Conservation (phyloP, 2,329 filamentous ascomycete species). For the Akanthomyces lecanii region DNA sequence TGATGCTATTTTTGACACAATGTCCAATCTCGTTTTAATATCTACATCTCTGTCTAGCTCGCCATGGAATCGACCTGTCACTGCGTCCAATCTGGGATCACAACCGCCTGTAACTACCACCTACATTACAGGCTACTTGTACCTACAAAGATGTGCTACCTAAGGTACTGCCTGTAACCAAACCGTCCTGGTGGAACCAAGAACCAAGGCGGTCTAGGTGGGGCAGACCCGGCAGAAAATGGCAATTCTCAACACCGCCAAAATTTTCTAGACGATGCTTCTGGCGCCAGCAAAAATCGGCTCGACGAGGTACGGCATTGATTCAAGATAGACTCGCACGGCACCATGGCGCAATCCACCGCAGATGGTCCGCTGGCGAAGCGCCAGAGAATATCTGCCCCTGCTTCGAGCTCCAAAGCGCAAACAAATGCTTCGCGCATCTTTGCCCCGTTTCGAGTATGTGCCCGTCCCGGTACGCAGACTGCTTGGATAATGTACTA, state of each 20-base stretch:
- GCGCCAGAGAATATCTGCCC: constrained; percentile 63
- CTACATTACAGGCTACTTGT: too few relatives aligned
- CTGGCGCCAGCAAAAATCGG: constrained; percentile 21
- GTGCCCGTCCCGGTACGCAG: constrained; percentile 26
- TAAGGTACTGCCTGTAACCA: not conserved
- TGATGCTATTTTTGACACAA: not conserved
- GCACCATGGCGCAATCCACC: constrained; percentile 54
- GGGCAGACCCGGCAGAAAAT: constrained; percentile 23
- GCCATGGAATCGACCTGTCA: not conserved
- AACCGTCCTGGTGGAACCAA: not conserved
- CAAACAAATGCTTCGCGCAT: constrained; percentile 64
- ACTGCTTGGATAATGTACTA: constrained; percentile 12
- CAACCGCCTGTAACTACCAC: not conserved
- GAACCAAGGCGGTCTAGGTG: constrained; percentile 15
- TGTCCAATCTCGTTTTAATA: not conserved
- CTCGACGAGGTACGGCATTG: constrained; percentile 21
- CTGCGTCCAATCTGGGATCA: not conserved
- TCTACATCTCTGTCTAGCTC: not conserved
- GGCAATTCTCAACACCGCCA: constrained; percentile 27
- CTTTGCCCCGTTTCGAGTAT: constrained; percentile 88
- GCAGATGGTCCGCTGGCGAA: constrained; percentile 64
- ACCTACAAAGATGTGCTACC: too few relatives aligned
- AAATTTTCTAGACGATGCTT: constrained; percentile 27
- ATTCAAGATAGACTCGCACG: not conserved
- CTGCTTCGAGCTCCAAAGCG: constrained; percentile 33